Evolutionary conservation across 2,329 filamentous ascomycete genomes (phyloP), one percentile per base, ranked within the genome.

Genomic region (Beauveria medogensis): DNA sequence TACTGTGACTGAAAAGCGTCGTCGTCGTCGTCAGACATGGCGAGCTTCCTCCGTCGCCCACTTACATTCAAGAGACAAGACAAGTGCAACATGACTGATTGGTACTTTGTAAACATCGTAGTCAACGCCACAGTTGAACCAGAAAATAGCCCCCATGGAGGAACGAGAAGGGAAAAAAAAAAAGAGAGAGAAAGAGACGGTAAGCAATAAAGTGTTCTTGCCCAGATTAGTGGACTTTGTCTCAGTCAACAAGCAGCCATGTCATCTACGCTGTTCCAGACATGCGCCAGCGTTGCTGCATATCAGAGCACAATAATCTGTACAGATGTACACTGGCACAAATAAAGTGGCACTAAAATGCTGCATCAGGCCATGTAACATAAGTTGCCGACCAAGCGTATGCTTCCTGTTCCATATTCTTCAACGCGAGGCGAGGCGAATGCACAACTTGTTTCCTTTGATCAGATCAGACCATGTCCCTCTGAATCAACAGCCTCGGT

Each of bases 191-290:
- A n/a, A 5, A 55, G 28, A 57, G 43, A 57, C 44, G 43, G 34
- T 59, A 30, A 52, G 47, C 47, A 30, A 22, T 44, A 55, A 26
- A 41, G 44, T 44, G 24, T 52, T 59, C 20, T 52, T 59, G 34
- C 47, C 34, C 56, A 59, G 56, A 51, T 52, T 59, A 26, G 56
- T 59, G 47, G 47, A 51, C 56, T 41, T 44, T 59, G 56, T 59
- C 56, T 59, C 56, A 59, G 56, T 52, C 56, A 52, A 51, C 46
- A 26, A 41, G 37, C 56, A 59, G 56, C 56, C 56, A 59, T 59
- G 56, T 59, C 56, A 59, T 59, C 46, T 52, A 59, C 56, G 47
- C 55, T 59, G 56, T 59, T 52, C 56, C 56, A 59, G 56, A 59
- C 56, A 59, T 51, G 56, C 56, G 37, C 55, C 47, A 51, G 47